Evolutionary conservation across 805 yeast species (phyloP).

Genomic region (Suhomyces pyralidae): DNA sequence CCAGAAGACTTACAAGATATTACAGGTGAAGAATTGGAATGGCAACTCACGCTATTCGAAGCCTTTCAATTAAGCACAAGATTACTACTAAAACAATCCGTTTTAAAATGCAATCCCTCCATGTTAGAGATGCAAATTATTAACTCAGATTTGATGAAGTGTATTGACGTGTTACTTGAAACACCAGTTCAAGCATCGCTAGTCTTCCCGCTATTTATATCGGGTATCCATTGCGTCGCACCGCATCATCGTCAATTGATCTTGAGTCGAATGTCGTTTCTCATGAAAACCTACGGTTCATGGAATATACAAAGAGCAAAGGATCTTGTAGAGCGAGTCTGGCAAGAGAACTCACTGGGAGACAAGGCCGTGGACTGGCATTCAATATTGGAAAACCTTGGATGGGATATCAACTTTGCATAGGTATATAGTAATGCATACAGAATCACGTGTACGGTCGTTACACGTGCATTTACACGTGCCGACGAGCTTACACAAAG

Average conservation of each 20-base stretch:
- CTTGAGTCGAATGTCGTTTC: conserved; percentile 49
- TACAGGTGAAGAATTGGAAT: conserved; percentile 51
- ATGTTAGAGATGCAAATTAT: conserved; percentile 62
- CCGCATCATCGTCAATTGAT: conserved; percentile 51
- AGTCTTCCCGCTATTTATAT: conserved; percentile 74
- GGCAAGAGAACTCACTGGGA: conserved; percentile 51
- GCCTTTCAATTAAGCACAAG: conserved; percentile 67
- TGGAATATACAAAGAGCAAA: conserved; percentile 53
- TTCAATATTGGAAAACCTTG: conserved; percentile 57
- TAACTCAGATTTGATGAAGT: conserved; percentile 49
- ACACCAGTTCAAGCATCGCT: conserved; percentile 68
- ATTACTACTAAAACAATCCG: conserved; percentile 64
- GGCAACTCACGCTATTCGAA: conserved; percentile 69
- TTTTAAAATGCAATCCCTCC: conserved; percentile 57
- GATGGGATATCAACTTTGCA: conserved; percentile 82
- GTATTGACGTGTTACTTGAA: conserved; percentile 60
- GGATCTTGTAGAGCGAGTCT: conserved; percentile 45
- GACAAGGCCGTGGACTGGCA: conserved; percentile 70
- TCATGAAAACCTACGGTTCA: conserved; percentile 63
- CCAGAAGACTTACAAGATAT: conserved; percentile 41
- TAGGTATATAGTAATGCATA: conserved; percentile 15
- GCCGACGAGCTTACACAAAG: conserved; percentile 4
- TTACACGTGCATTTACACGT: not conserved
- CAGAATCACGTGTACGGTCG: not conserved
- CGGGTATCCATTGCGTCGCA: conserved; percentile 65